These are phyloP conservation scores for Coprinopsis cinerea DNA, from an alignment of 768 basidiomycete species.

Conservation along the genomic window DNA sequence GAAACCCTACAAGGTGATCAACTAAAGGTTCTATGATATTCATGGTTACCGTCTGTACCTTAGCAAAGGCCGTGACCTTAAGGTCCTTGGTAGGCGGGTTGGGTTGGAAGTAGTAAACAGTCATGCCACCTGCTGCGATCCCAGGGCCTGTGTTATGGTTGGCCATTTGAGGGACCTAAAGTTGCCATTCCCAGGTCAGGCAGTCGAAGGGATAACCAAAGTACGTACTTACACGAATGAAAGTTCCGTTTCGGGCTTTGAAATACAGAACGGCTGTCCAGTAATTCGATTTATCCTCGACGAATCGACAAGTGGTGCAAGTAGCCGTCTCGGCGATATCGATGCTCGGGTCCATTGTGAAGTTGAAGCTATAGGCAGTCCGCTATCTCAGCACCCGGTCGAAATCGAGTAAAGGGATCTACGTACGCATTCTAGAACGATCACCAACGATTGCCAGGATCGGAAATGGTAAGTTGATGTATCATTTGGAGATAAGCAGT, in stretches of 20 bases:
- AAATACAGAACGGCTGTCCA: conserved; percentile 21
- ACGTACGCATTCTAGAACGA: conserved; percentile 13
- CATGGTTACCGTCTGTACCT: neutral
- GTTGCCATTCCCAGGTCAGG: too few species aligned
- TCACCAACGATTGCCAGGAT: neutral
- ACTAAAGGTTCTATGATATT: neutral
- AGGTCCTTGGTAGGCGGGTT: neutral
- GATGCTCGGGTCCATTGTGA: conserved; percentile 17
- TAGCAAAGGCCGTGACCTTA: conserved; percentile 3
- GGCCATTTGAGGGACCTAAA: conserved; percentile 17
- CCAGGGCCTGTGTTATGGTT: conserved; percentile 13
- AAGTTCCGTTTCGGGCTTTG: conserved; percentile 18
- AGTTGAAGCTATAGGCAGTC: conserved; percentile 14
- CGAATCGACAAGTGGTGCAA: conserved; percentile 19
- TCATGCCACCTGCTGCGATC: conserved; percentile 16
- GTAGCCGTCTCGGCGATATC: conserved; percentile 15
- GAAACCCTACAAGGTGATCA: conserved; percentile 14
- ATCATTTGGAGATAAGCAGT: neutral
- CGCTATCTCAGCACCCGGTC: neutral
- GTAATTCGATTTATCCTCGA: conserved; percentile 19
- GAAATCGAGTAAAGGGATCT: neutral
- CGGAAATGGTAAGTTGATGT: neutral
- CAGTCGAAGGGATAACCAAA: neutral
- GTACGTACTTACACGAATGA: conserved; percentile 12
- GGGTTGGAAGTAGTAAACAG: conserved; percentile 17